Conservation (phyloP, 1,284 basidiomycete genomes). For the Macrocybe sp. region DNA sequence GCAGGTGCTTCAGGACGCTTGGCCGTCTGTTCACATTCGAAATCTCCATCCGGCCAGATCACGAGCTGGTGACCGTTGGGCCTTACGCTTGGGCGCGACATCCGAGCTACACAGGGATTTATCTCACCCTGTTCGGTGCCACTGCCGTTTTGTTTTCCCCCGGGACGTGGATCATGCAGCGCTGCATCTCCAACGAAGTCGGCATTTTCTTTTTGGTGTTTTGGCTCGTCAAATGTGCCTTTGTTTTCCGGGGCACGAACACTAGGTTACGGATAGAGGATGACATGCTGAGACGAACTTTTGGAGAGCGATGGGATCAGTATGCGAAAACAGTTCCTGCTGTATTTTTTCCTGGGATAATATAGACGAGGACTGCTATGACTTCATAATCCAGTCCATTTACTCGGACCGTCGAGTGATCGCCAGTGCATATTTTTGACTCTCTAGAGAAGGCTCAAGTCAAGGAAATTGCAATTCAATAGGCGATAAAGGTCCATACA, state of each 20-base stretch:
- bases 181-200: conserved; percentile 18
- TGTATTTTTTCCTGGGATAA: conserved; percentile 27
- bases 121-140: conserved; percentile 28
- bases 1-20: conserved; percentile 31
- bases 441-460: too few species aligned
- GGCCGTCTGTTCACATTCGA: conserved; percentile 34
- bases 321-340: conserved; percentile 28
- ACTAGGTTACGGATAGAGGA: conserved; percentile 27
- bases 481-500: too few species aligned
- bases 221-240: conserved; percentile 28
- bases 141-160: conserved; percentile 25
- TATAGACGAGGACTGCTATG: conserved; percentile 6
- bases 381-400: too few species aligned
- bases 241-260: conserved; percentile 27
- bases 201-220: conserved; percentile 17
- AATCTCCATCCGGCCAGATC: conserved; percentile 30
- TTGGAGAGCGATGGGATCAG: conserved; percentile 30
- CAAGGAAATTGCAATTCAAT: too few species aligned
- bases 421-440: too few species aligned
- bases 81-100: conserved; percentile 34
- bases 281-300: conserved; percentile 23
- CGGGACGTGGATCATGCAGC: conserved; percentile 25
- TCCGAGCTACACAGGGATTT: conserved; percentile 34
- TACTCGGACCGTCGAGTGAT: too few species aligned
- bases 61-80: conserved; percentile 29